phyloP scores from a whole-genome alignment of 306 rosid genomes.

The Castanea crenata region DNA sequence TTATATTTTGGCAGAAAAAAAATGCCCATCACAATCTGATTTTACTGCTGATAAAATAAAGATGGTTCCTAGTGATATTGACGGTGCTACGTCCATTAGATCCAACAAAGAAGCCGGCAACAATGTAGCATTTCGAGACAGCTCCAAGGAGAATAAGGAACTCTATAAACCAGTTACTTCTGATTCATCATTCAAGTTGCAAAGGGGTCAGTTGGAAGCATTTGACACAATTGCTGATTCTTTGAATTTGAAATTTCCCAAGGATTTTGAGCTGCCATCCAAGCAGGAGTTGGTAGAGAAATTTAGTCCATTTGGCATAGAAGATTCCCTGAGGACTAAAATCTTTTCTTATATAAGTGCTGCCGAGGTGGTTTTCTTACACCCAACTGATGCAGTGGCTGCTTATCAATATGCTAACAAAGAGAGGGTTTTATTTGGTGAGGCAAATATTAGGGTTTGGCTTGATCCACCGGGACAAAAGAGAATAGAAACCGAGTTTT shows the following conservation, averaged over 20 bases:
- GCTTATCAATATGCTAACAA: slow-evolving; percentile 36
- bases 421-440: slow-evolving; percentile 24
- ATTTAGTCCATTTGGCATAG: slow-evolving; percentile 39
- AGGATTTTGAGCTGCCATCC: slow-evolving; percentile 33
- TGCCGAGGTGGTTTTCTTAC: slow-evolving; percentile 33
- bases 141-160: slow-evolving; percentile 18
- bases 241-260: slow-evolving; percentile 39
- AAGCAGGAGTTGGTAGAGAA: slow-evolving; percentile 30
- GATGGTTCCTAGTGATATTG: background rate
- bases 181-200: slow-evolving; percentile 22
- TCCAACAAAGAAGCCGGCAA: background rate
- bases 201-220: slow-evolving; percentile 10
- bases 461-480: slow-evolving; percentile 24
- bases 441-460: slow-evolving; percentile 34
- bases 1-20: background rate
- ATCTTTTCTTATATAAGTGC: slow-evolving; percentile 15
- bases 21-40: slow-evolving; percentile 3
- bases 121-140: background rate
- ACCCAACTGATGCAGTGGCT: slow-evolving; percentile 26
- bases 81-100: background rate
- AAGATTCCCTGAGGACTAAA: slow-evolving; percentile 32
- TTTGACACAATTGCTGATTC: slow-evolving; percentile 14
- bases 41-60: slow-evolving; percentile 8
- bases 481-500: slow-evolving; percentile 19
- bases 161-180: slow-evolving; percentile 5